These are phyloP conservation scores for Annulohypoxylon maeteangense DNA, from an alignment of 495 filamentous ascomycete species.

Conservation along the genomic window DNA sequence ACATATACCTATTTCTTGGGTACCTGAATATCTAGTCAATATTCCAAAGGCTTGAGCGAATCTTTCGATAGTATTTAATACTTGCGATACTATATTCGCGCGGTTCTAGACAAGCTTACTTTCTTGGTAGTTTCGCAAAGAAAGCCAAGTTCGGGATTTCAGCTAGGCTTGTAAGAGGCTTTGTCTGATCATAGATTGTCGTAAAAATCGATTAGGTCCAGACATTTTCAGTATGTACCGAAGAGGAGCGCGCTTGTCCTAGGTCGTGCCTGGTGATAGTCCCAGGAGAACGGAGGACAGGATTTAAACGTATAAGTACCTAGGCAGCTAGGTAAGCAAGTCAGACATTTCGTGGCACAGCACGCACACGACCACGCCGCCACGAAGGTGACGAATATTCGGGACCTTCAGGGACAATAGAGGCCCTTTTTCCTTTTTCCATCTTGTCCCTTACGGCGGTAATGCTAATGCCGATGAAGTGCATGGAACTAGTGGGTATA, in stretches of 20 bases:
- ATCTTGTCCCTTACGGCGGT: neutral
- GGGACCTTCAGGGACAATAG: constrained; percentile 22
- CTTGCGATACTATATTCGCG: neutral
- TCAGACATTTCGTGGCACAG: constrained; percentile 16
- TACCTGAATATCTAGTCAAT: neutral
- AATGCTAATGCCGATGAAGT: constrained; percentile 23
- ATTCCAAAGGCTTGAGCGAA: constrained; percentile 12
- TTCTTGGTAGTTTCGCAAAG: constrained; percentile 18
- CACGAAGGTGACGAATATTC: constrained; percentile 30
- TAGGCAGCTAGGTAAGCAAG: constrained; percentile 28
- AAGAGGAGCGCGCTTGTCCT: constrained; percentile 24
- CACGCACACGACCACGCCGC: constrained; percentile 26
- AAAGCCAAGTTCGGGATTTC: constrained; percentile 1
- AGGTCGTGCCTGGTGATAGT: constrained; percentile 22
- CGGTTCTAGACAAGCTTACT: constrained; percentile 28
- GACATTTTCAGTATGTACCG: neutral
- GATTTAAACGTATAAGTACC: constrained; percentile 30
- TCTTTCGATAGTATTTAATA: neutral
- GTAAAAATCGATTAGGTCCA: neutral
- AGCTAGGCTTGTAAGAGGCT: constrained; percentile 12
- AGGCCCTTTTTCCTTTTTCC: neutral
- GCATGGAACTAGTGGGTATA: constrained; percentile 28
- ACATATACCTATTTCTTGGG: neutral
- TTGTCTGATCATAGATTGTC: neutral
- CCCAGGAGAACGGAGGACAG: constrained; percentile 1